These are phyloP conservation scores for Pestalotiopsis sp. DNA, from an alignment of 2,329 filamentous ascomycete genomes.

Conservation along the genomic window DNA sequence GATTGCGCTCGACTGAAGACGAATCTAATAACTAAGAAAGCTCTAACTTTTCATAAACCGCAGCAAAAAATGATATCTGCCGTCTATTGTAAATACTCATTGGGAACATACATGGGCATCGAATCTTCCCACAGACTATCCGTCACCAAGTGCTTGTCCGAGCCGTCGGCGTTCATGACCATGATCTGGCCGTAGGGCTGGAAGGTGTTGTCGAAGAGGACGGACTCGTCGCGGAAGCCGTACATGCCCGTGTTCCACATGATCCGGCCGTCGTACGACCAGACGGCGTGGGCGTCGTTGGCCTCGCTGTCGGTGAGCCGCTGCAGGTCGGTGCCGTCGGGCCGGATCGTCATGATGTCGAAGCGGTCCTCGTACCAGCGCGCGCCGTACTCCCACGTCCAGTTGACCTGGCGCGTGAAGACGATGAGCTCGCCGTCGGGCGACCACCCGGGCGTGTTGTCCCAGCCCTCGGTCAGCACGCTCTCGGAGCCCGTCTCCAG, in stretches of 20 bases:
- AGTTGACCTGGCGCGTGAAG: constrained; percentile 36
- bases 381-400: constrained; percentile 18
- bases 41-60: too few species aligned
- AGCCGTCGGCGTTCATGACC: constrained; percentile 45
- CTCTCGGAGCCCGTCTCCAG: constrained; percentile 23
- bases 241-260: constrained; percentile 44
- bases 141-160: constrained; percentile 30
- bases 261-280: constrained; percentile 43
- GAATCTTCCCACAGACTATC: constrained; percentile 36
- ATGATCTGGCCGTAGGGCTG: constrained; percentile 36
- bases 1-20: too few species aligned
- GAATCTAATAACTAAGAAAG: too few species aligned
- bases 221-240: constrained; percentile 44
- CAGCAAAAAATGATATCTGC: too few species aligned
- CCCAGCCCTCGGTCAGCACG: constrained; percentile 38
- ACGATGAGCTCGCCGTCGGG: constrained; percentile 41
- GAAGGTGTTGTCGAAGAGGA: constrained; percentile 41
- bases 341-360: constrained; percentile 43
- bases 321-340: constrained; percentile 40
- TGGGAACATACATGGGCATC: constrained; percentile 27
- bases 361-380: constrained; percentile 34
- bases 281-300: constrained; percentile 48
- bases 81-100: constrained; percentile 11
- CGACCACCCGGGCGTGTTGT: constrained; percentile 42
- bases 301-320: constrained; percentile 36